These are phyloP conservation scores for Candida buenavistaensis DNA, from an alignment of 1,139 yeast species.

Conservation along the genomic window DNA sequence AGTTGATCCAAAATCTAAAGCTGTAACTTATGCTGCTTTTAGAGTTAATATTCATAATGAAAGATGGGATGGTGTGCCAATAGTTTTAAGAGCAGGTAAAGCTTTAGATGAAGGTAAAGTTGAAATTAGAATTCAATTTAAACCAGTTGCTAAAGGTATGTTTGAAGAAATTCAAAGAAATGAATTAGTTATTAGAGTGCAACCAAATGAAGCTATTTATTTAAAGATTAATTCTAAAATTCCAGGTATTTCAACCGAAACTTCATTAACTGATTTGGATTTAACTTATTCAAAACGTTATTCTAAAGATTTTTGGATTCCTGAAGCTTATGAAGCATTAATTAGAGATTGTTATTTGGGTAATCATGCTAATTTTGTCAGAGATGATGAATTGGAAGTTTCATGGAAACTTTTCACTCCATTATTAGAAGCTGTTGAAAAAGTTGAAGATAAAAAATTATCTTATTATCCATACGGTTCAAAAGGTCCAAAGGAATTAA, in stretches of 20 bases:
- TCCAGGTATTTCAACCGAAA: constrained; percentile 84
- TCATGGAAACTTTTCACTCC: constrained; percentile 96
- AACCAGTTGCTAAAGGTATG: constrained; percentile 80
- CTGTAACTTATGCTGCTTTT: constrained; percentile 91
- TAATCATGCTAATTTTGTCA: constrained; percentile 94
- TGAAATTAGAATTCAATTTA: constrained; percentile 91
- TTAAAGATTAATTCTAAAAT: constrained; percentile 88
- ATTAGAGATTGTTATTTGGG: constrained; percentile 89
- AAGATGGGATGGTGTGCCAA: constrained; percentile 98
- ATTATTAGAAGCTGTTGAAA: constrained; percentile 74
- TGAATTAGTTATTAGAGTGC: constrained; percentile 90
- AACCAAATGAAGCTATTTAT: constrained; percentile 93
- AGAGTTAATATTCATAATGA: constrained; percentile 79
- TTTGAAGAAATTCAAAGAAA: constrained; percentile 82
- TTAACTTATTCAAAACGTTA: constrained; percentile 82
- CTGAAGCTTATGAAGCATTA: constrained; percentile 96
- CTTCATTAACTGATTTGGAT: constrained; percentile 86
- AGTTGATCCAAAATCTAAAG: constrained; percentile 77
- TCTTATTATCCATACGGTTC: constrained; percentile 82
- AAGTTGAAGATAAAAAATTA: constrained; percentile 56
- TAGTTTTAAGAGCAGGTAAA: constrained; percentile 94
- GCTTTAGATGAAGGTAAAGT: constrained; percentile 91
- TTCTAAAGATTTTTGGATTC: constrained; percentile 83
- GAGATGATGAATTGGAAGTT: constrained; percentile 95
- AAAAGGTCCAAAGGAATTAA: constrained; percentile 76